Percentiles rank a stretch among this genome's conserved stretches.
Conservation (phyloP, 2,329 filamentous ascomycete species). For the Clarireedia homoeocarpa region DNA sequence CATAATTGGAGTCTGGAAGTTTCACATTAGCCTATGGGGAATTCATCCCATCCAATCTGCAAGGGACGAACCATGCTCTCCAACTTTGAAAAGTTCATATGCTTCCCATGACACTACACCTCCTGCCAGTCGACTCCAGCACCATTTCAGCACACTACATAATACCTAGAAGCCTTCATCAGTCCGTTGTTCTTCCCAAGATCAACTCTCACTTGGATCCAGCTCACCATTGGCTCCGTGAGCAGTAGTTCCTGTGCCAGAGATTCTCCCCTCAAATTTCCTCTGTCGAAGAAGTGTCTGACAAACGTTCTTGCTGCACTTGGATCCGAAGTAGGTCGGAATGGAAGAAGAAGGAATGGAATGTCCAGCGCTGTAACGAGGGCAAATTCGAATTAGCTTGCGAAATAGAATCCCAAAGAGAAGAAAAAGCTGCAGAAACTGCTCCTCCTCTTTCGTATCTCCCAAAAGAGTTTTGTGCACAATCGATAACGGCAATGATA, state of each 20-base stretch:
- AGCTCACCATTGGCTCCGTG: conserved; percentile 81
- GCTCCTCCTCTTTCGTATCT: background rate
- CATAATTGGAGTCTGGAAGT: conserved; percentile 73
- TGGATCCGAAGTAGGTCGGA: conserved; percentile 86
- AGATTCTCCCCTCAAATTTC: conserved; percentile 58
- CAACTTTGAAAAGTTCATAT: conserved; percentile 91
- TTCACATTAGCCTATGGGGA: too few species aligned
- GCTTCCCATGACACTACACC: conserved; percentile 96
- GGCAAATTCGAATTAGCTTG: conserved; percentile 17
- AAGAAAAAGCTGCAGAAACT: background rate
- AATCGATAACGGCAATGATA: conserved; percentile 18
- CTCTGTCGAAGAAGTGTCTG: conserved; percentile 78
- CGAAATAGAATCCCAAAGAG: conserved; percentile 13
- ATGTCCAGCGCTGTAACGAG: conserved; percentile 66
- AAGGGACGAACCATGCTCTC: conserved; percentile 66
- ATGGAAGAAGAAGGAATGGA: conserved; percentile 89
- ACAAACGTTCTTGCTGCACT: conserved; percentile 89
- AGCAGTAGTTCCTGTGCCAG: conserved; percentile 83
- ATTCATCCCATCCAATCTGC: too few species aligned
- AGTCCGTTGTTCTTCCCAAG: conserved; percentile 22
- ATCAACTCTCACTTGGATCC: background rate
- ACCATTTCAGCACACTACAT: conserved; percentile 95
- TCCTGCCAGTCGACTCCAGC: conserved; percentile 85
- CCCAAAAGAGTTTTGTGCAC: conserved; percentile 17
- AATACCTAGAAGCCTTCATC: conserved; percentile 56